These are phyloP conservation scores for Claviceps quebecensis DNA, from an alignment of 2,329 filamentous ascomycete genomes.

Conservation along the genomic window DNA sequence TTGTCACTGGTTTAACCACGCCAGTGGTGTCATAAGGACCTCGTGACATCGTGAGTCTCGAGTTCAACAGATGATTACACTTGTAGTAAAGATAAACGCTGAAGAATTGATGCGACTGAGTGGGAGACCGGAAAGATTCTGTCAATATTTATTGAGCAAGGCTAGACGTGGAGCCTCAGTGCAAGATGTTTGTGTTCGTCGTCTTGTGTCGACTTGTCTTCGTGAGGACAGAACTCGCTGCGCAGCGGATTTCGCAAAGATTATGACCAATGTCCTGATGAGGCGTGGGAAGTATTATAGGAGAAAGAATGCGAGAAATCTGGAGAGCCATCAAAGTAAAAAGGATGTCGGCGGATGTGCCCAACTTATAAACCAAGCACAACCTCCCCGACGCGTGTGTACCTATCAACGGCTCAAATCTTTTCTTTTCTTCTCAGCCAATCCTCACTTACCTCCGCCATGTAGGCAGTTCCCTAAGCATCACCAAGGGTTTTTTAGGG, in stretches of 20 bases:
- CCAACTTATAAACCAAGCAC: slow-evolving; percentile 9
- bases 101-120: background rate
- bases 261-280: background rate
- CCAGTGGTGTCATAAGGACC: slow-evolving; percentile 26
- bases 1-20: slow-evolving; percentile 21
- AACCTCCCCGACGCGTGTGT: slow-evolving; percentile 1
- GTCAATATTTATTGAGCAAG: background rate
- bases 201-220: background rate
- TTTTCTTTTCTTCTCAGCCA: slow-evolving; percentile 1
- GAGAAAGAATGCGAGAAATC: background rate
- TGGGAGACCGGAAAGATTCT: background rate
- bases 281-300: background rate
- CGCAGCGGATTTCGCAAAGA: background rate
- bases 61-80: background rate
- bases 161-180: background rate
- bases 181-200: background rate
- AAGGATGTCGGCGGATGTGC: slow-evolving; percentile 7
- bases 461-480: background rate
- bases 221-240: background rate
- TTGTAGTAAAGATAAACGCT: background rate
- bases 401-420: slow-evolving; percentile 1
- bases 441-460: background rate
- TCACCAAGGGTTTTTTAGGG: background rate
- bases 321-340: background rate
- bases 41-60: slow-evolving; percentile 16